Evolutionary conservation across 225 moss, liverwort and hornwort genomes (phyloP).

Genomic region (Polytrichum commune): DNA sequence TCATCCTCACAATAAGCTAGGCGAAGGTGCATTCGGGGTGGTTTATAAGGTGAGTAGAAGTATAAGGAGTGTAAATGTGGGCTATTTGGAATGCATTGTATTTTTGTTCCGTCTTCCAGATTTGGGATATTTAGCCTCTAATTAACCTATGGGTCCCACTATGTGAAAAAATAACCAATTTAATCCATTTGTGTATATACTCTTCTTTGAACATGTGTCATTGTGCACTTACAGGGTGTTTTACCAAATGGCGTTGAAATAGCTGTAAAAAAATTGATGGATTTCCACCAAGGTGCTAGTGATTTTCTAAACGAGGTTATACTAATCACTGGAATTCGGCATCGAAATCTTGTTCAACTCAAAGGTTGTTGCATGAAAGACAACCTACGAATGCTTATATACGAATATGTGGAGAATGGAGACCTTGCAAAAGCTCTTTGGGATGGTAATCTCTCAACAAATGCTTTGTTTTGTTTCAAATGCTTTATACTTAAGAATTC

Average conservation of each 20-base stretch:
- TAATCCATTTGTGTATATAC: no score
- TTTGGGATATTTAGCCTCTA: no score
- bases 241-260: slow-evolving; percentile 13
- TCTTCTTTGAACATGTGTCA: no score
- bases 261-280: slow-evolving; percentile 24
- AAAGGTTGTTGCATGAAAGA: slow-evolving; percentile 50
- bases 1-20: neutral
- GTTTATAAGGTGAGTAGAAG: neutral
- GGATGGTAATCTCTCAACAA: slow-evolving; percentile 16
- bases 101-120: no score
- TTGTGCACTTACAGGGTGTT: slow-evolving; percentile 3
- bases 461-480: no score
- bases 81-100: no score
- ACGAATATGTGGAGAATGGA: slow-evolving; percentile 47
- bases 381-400: slow-evolving; percentile 39
- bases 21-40: neutral
- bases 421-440: slow-evolving; percentile 42
- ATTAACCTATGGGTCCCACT: no score
- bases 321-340: slow-evolving; percentile 50
- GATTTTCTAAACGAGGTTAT: slow-evolving; percentile 44
- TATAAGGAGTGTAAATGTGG: no score
- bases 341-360: slow-evolving; percentile 38
- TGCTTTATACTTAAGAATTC: neutral
- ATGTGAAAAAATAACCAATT: no score
- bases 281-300: neutral